A percentile compares a stretch with the other conserved stretches of the same genome.
phyloP scores from a whole-genome alignment of 139 green algal genomes.

The Nannochloris sp. region DNA sequence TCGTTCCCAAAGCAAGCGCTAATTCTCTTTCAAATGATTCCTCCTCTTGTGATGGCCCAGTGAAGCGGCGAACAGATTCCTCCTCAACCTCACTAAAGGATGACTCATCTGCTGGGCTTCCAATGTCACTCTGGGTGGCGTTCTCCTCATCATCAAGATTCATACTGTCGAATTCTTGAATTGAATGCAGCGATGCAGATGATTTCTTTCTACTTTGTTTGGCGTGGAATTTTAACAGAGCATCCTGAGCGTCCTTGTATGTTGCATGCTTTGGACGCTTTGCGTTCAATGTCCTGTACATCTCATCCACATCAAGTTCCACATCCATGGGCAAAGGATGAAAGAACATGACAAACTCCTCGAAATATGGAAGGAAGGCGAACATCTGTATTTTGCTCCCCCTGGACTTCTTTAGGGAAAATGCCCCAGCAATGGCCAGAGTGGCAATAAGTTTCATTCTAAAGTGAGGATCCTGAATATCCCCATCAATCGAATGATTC shows the following conservation, averaged over 20 bases:
- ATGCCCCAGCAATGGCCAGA: constrained; percentile 76
- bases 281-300: constrained; percentile 54
- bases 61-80: not conserved
- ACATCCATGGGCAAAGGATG: constrained; percentile 75
- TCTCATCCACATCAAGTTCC: constrained; percentile 83
- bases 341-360: constrained; percentile 81
- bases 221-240: constrained; percentile 52
- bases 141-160: not conserved
- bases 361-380: constrained; percentile 85
- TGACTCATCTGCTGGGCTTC: constrained; percentile 18
- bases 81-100: constrained; percentile 10
- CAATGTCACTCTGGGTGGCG: not conserved
- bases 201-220: constrained; percentile 26
- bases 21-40: constrained; percentile 70
- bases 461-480: constrained; percentile 44
- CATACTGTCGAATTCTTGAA: too few species aligned
- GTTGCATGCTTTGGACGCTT: constrained; percentile 12
- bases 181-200: too few species aligned
- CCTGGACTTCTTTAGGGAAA: not conserved
- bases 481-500: not conserved
- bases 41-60: constrained; percentile 23
- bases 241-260: constrained; percentile 46
- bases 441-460: constrained; percentile 55
- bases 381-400: constrained; percentile 17
- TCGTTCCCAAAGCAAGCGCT: constrained; percentile 34